Evolutionary conservation across 768 basidiomycete species (phyloP), one percentile per base, ranked within the genome.

Genomic region (Mycena maculata): DNA sequence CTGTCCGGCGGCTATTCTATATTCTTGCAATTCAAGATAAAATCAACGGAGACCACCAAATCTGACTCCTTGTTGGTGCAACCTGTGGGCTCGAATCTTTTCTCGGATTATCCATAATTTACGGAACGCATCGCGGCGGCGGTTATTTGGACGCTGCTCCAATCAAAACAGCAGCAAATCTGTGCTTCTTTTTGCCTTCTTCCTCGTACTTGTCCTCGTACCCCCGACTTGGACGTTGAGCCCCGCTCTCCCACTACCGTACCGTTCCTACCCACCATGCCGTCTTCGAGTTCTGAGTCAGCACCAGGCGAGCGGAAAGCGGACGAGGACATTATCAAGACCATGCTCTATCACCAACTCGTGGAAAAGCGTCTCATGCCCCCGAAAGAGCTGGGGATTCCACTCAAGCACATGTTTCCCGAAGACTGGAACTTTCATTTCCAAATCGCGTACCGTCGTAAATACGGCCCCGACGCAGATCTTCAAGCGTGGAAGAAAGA

Each of bases 371-470:
- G 23, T 18, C 22, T 22, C 23, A 20, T 54, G 3, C 57, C 65
- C 15, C 57, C 65, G 13, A 54, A 50, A 15, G 50, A 60, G 25
- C 50, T 66, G 11, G 65, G 65, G 0, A 54, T 66, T 13, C 65
- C 65, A 11, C 50, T 54, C 41, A 58, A 60, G 27, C 44, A 54
- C 2, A 0, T 36, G 10, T 62, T 11, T 15, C 60, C 58, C 30
- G 39, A 12, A 0, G 65, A 66, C 36, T 66, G 65, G 65, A 66
- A 66, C 12, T 45, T 0, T 1, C 52, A 60, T 23, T 66, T 66
- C 44, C 16, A 66, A 28, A 3, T 3, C 0, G 50, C 52, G 1
- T 55, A 31, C 25, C 30, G 8, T 3, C 10, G 13, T 11, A 67
- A 67, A 41, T 67, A 67, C 53, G 65, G 53, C 1, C 45, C 47